phyloP scores from a whole-genome alignment of 106 monocot species.

The Dioscorea dumetorum region DNA sequence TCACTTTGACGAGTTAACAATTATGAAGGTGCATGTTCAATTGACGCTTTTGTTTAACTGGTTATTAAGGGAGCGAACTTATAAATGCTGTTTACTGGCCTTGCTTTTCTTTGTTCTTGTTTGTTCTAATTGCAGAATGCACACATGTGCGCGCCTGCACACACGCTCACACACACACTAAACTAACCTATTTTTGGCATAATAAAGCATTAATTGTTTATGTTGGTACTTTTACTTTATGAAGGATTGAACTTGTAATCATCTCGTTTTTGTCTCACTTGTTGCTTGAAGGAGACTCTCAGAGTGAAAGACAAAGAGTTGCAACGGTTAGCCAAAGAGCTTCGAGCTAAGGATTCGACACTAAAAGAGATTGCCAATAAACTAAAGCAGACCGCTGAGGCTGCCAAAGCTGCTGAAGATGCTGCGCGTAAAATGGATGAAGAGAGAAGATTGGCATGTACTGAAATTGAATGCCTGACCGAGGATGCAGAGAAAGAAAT shows the following conservation, averaged over 20 bases:
- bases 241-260: too few species aligned
- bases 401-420: constrained; percentile 90
- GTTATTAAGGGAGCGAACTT: too few species aligned
- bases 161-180: too few species aligned
- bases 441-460: constrained; percentile 57
- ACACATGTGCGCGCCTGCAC: too few species aligned
- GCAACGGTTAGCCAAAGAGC: constrained; percentile 63
- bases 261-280: too few species aligned
- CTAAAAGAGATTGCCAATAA: constrained; percentile 85
- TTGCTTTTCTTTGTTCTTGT: too few species aligned
- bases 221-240: too few species aligned
- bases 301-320: constrained; percentile 93
- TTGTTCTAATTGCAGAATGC: too few species aligned
- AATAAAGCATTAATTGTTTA: too few species aligned
- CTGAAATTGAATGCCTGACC: constrained; percentile 63
- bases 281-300: constrained; percentile 66
- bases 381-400: constrained; percentile 79
- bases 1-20: constrained; percentile 66
- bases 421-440: constrained; percentile 88
- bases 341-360: constrained; percentile 67
- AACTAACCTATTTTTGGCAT: too few species aligned
- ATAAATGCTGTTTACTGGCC: too few species aligned
- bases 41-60: too few species aligned
- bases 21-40: constrained; percentile 68
- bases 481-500: constrained; percentile 47